Base-by-base conservation (phyloP, 352 stramenopile species). In the Phytophthora kernoviae region DNA sequence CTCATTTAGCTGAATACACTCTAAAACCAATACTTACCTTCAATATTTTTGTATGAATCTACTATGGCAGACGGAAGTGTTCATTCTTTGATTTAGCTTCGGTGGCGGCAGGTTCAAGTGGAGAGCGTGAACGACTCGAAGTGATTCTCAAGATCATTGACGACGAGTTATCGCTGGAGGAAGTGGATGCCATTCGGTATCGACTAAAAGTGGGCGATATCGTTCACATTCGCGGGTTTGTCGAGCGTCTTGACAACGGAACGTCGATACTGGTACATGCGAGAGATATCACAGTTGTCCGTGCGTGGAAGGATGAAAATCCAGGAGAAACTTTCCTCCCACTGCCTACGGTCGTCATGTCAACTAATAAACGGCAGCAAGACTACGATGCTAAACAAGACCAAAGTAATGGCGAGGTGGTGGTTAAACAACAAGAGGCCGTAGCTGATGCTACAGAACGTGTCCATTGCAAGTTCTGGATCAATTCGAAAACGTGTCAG, bases 71-170 rank as follows among this genome's bases (percentile, higher is more conserved):
- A 20, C 78, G 81, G 12, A 88, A 76, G 54, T 91, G 80, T 54
- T 88, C 75, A 15, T 94, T 94, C 72, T 91, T 81, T 36, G 85
- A 94, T 61, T 57, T 94, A 46, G 73, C 69, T 20, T 78, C 73
- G 2, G 51, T 65, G 15, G n/a, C 72, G 1, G 44, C 40, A 5
- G 51, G 41, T 22, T 52, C 57, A 20, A 46, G 54, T 22, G 34
- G 18, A 9, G 39, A 72, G 6, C 54, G 46, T 18, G 52, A 87
- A 53, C 77, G 77, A 18, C 44, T 93, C 24, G 84, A 93, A 57
- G 81, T 91, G 39, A 82, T 93, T 21, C 65, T 93, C 45, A 93
- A 93, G 55, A 84, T 92, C 61, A 84, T 90, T 22, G 71, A 85
- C 30, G 61, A 67, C 33, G 75, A 89, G 57, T 69, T 94, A 26